A percentile compares a stretch with the other conserved stretches of the same genome.
phyloP scores from a whole-genome alignment of 208 protist species.

The Crithidia bombi region DNA sequence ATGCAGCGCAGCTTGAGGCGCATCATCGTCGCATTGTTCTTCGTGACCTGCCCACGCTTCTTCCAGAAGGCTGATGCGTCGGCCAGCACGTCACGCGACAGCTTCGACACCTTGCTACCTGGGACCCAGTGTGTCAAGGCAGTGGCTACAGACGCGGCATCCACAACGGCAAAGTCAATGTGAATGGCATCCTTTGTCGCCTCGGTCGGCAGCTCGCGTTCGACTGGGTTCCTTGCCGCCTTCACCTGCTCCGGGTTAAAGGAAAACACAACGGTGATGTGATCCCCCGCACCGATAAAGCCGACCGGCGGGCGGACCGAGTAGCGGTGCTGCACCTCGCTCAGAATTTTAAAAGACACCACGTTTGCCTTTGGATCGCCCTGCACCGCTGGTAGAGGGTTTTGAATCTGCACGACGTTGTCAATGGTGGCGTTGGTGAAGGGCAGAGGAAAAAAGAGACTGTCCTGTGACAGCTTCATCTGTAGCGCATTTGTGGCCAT shows the following conservation, averaged over 20 bases:
- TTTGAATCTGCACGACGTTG: constrained; percentile 78
- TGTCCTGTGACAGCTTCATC: constrained; percentile 72
- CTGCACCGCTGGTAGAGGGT: constrained; percentile 45
- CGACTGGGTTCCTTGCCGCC: constrained; percentile 35
- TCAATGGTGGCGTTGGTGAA: constrained; percentile 77
- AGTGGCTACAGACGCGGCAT: constrained; percentile 9
- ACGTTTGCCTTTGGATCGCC: constrained; percentile 53
- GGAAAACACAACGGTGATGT: constrained; percentile 58
- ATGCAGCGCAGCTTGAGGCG: constrained; percentile 54
- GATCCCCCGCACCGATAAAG: constrained; percentile 65
- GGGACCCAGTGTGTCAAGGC: constrained; percentile 18
- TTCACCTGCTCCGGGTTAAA: constrained; percentile 68
- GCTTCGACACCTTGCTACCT: constrained; percentile 22
- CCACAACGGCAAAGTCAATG: constrained; percentile 79
- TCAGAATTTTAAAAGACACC: constrained; percentile 80
- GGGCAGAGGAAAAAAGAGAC: constrained; percentile 80
- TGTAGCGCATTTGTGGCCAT: constrained; percentile 30
- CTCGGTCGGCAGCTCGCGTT: constrained; percentile 49
- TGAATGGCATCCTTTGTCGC: constrained; percentile 73
- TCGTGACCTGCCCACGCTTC: constrained; percentile 42
- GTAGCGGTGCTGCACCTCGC: constrained; percentile 72
- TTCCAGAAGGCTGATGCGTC: constrained; percentile 73
- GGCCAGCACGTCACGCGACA: constrained; percentile 22
- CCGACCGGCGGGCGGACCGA: constrained; percentile 59
- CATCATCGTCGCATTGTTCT: constrained; percentile 22